phyloP scores from a whole-genome alignment of 306 rosid species.

The Gastrolobium bilobum region DNA sequence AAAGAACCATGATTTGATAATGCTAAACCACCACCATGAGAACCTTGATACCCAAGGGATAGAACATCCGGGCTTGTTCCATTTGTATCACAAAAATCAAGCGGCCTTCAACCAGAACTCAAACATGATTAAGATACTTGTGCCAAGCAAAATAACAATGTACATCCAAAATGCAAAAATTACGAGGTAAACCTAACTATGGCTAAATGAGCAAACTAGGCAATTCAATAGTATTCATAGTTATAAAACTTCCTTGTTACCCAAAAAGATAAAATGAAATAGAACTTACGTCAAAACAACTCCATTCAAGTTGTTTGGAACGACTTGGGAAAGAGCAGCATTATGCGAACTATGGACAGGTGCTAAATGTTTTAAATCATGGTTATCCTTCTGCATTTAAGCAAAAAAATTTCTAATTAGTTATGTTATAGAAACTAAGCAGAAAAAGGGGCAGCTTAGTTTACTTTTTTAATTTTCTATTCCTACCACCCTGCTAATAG shows the following conservation, averaged over 20 bases:
- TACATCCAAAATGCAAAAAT: slow-evolving; percentile 30
- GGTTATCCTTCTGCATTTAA: slow-evolving; percentile 71
- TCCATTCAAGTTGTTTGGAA: slow-evolving; percentile 83
- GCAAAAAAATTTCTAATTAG: slow-evolving; percentile 47
- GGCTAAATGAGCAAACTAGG: slow-evolving; percentile 28
- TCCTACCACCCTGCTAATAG: slow-evolving; percentile 3
- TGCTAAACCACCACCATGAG: slow-evolving; percentile 78
- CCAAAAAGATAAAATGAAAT: not conserved
- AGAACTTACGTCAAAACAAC: slow-evolving; percentile 82
- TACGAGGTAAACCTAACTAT: slow-evolving; percentile 11
- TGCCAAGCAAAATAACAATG: slow-evolving; percentile 19
- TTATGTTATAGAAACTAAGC: slow-evolving; percentile 5
- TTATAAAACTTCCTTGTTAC: not conserved
- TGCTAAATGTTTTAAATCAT: slow-evolving; percentile 73
- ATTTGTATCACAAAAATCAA: slow-evolving; percentile 86
- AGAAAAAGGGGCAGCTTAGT: not conserved
- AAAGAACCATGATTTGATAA: slow-evolving; percentile 77
- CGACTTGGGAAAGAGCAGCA: slow-evolving; percentile 70
- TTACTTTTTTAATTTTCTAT: not conserved
- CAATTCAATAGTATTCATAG: slow-evolving; percentile 23
- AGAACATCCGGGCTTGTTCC: slow-evolving; percentile 73
- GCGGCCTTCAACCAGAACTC: slow-evolving; percentile 83
- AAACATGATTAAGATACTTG: slow-evolving; percentile 41
- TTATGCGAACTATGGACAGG: slow-evolving; percentile 81
- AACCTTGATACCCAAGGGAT: slow-evolving; percentile 74